Evolutionary conservation across 2,329 filamentous ascomycete species (phyloP), one percentile per base, ranked within the genome.

Genomic region (Diplocarpon rosae): DNA sequence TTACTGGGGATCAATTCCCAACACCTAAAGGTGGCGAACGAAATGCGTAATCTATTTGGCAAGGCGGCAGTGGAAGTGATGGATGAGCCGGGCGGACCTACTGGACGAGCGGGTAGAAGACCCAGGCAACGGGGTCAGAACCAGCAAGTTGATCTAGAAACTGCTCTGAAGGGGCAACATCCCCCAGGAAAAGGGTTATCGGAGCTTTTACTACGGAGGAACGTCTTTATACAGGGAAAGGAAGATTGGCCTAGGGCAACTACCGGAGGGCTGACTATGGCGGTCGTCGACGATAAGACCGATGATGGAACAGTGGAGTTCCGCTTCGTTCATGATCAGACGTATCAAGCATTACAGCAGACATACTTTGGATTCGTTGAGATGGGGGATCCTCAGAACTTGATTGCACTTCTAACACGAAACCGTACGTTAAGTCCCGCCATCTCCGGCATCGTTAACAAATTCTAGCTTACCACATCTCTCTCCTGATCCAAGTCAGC

Each of bases 401-500:
- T 98, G 66, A 79, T 96, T 34, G 69, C 80, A 30, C 75, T 92
- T 41, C 69, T 96, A 2, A 74, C 78, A 50, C 70, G 72, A 54
- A 80, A 87, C 56, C 85, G 62, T 69, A 57, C 59, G 65, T 63
- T 8, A 35, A 42, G 20, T 32, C 14, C 9, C 13, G 32, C 40
- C 13, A 39, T 16, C 24, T 10, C 14, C 16, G 30, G 6, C 14
- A 20, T 27, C 28, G 17, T 30, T 63, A 51, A 63, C 39, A 20
- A 15, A 16, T 24, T 9, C 42, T 47, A 76, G 73, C 90, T 3
- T 96, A 95, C 62, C 89, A 96, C 61, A 83, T 96, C 53, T 92
- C 87, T 1, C 89, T 86, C 2, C 74, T 96, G n/a, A 78, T 96
- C 16, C 89, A 95, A 61, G 88, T 94, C 24, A 93, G 86, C 50